phyloP scores from a whole-genome alignment of 805 yeast species.

The Ogataea glucozyma region DNA sequence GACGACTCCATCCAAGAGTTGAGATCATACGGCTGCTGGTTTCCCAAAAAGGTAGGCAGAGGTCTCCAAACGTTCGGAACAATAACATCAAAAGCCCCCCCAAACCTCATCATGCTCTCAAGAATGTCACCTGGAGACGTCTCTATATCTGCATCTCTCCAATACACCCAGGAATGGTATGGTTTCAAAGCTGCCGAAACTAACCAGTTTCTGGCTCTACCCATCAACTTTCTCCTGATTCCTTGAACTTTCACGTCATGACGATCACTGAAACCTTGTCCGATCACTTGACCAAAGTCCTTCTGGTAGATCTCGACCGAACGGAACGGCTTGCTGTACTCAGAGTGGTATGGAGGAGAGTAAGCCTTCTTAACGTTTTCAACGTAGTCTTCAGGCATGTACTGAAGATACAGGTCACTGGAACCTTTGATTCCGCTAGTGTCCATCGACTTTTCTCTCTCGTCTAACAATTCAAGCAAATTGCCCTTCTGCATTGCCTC shows the following conservation, averaged over 20 bases:
- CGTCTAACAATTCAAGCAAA: constrained; percentile 48
- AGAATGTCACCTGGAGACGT: constrained; percentile 77
- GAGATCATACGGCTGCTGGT: constrained; percentile 92
- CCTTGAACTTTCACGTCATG: constrained; percentile 88
- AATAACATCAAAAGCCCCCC: constrained; percentile 63
- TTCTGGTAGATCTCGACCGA: constrained; percentile 77
- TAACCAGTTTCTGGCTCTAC: constrained; percentile 84
- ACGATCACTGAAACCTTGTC: constrained; percentile 81
- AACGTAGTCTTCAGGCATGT: constrained; percentile 65
- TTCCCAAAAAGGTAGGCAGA: constrained; percentile 84
- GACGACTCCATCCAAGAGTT: constrained; percentile 95
- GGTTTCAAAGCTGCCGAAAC: constrained; percentile 73
- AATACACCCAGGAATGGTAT: constrained; percentile 86
- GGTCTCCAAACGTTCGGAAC: constrained; percentile 97
- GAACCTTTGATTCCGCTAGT: constrained; percentile 49
- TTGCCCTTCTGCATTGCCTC: constrained; percentile 72
- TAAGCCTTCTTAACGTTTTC: constrained; percentile 59
- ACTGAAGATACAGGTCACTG: constrained; percentile 61
- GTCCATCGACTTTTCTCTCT: constrained; percentile 39
- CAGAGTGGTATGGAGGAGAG: constrained; percentile 63
- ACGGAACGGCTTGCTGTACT: constrained; percentile 69
- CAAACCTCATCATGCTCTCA: constrained; percentile 66
- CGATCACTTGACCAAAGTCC: constrained; percentile 81
- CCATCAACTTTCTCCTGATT: constrained; percentile 80
- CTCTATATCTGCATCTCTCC: constrained; percentile 88